These are phyloP conservation scores for Verticillium zaregamsianum DNA, from an alignment of 2,329 filamentous ascomycete species.

Conservation along the genomic window DNA sequence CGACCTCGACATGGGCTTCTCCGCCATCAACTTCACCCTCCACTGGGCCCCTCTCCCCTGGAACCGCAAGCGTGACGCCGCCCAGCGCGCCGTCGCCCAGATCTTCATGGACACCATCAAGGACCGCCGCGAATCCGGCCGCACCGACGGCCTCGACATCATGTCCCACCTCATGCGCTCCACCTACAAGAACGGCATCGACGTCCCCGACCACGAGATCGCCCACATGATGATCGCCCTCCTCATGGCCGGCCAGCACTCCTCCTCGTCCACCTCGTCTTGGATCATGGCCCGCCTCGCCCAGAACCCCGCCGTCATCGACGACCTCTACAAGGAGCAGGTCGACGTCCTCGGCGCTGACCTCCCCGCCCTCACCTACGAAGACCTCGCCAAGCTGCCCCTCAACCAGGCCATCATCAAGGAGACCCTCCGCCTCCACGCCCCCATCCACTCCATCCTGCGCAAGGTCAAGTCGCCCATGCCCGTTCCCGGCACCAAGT, in stretches of 20 bases:
- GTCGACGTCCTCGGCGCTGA: constrained; percentile 66
- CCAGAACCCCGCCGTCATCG: constrained; percentile 69
- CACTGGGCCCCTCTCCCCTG: constrained; percentile 87
- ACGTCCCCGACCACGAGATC: constrained; percentile 77
- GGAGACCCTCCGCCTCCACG: constrained; percentile 86
- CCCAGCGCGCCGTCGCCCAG: constrained; percentile 75
- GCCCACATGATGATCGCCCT: constrained; percentile 94
- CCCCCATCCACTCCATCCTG: constrained; percentile 93
- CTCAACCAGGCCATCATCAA: constrained; percentile 83
- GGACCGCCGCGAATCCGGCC: constrained; percentile 54
- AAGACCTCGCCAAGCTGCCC: constrained; percentile 72
- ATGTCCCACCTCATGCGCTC: constrained; percentile 88
- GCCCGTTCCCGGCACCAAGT: constrained; percentile 76
- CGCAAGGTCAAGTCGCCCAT: constrained; percentile 88
- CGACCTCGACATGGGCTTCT: constrained; percentile 87
- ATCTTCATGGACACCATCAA: constrained; percentile 81
- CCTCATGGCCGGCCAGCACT: constrained; percentile 89
- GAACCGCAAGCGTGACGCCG: constrained; percentile 75
- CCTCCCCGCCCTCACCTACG: constrained; percentile 70
- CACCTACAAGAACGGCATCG: constrained; percentile 75
- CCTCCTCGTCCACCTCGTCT: constrained; percentile 75
- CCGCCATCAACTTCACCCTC: constrained; percentile 83
- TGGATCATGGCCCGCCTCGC: constrained; percentile 85
- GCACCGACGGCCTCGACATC: constrained; percentile 65
- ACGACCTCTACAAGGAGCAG: constrained; percentile 83